Evolutionary conservation across 306 rosid genomes (phyloP).

Genomic region (Trichosanthes cucumerina): DNA sequence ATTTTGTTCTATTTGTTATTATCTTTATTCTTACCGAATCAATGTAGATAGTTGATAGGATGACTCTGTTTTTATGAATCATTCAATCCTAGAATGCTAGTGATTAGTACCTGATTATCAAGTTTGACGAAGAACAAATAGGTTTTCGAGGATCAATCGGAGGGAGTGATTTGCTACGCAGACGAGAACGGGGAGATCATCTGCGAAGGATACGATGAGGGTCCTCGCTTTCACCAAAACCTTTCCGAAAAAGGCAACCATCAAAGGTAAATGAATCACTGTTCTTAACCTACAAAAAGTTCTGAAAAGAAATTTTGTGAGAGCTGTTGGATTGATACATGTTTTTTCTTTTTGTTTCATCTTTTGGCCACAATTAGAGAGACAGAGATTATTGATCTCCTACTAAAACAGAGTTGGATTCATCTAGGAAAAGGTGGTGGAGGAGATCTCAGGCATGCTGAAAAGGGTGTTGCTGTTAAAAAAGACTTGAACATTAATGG

Average conservation of each 20-base stretch:
- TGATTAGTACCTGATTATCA: background rate
- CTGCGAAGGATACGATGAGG: constrained; percentile 22
- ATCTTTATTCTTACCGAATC: background rate
- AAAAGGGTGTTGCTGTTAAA: constrained; percentile 31
- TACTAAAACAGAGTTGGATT: constrained; percentile 14
- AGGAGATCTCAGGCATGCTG: constrained; percentile 1
- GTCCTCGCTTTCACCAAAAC: constrained; percentile 7
- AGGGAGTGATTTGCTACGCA: constrained; percentile 13
- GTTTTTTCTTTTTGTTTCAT: background rate
- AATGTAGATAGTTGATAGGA: background rate
- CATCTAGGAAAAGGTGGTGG: constrained; percentile 1
- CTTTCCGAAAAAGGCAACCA: background rate
- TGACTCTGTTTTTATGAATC: background rate
- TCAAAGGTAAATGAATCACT: constrained; percentile 3
- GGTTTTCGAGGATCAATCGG: constrained; percentile 15
- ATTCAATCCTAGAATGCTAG: background rate
- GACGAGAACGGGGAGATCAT: constrained; percentile 14
- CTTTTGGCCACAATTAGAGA: constrained; percentile 3
- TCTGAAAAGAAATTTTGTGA: background rate
- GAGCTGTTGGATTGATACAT: background rate
- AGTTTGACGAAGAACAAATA: background rate
- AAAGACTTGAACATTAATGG: constrained; percentile 54
- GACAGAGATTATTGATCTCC: constrained; percentile 14
- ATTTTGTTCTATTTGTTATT: background rate
- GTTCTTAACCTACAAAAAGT: background rate